These are phyloP conservation scores for Daldinia loculata DNA, from an alignment of 495 filamentous ascomycete species.

Conservation along the genomic window DNA sequence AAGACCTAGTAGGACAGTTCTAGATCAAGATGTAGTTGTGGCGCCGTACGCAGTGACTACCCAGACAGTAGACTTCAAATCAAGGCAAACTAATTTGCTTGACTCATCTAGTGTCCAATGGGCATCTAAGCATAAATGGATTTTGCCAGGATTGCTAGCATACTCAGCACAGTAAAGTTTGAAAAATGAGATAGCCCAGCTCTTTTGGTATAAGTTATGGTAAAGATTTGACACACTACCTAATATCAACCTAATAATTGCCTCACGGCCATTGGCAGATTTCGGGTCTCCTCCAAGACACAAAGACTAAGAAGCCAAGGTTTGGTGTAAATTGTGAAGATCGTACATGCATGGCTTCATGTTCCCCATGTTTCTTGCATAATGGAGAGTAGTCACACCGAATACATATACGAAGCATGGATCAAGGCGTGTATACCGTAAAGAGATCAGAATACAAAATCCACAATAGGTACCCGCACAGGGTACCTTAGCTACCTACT, in stretches of 20 bases:
- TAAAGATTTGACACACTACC: neutral
- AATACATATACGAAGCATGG: conserved; percentile 18
- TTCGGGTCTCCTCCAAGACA: neutral
- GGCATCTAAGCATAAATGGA: neutral
- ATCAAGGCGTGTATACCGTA: neutral
- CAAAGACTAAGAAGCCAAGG: neutral
- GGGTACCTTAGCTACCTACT: neutral
- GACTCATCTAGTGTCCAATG: neutral
- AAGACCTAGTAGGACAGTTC: neutral
- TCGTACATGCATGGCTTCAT: conserved; percentile 20
- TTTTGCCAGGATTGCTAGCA: neutral
- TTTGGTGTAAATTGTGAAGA: conserved; percentile 14
- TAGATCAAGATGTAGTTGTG: neutral
- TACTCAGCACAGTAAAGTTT: neutral
- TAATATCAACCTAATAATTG: neutral
- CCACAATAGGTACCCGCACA: conserved; percentile 12
- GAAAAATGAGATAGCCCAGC: neutral
- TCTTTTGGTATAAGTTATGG: neutral
- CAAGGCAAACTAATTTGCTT: neutral
- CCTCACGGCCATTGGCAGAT: conserved; percentile 15
- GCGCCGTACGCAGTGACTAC: neutral
- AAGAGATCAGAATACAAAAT: neutral
- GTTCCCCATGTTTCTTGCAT: conserved; percentile 22
- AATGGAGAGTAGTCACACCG: conserved; percentile 30
- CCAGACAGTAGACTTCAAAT: neutral